These are phyloP conservation scores for Saccharomyces hybrid DNA, from an alignment of 1,139 yeast genomes.

Conservation along the genomic window DNA sequence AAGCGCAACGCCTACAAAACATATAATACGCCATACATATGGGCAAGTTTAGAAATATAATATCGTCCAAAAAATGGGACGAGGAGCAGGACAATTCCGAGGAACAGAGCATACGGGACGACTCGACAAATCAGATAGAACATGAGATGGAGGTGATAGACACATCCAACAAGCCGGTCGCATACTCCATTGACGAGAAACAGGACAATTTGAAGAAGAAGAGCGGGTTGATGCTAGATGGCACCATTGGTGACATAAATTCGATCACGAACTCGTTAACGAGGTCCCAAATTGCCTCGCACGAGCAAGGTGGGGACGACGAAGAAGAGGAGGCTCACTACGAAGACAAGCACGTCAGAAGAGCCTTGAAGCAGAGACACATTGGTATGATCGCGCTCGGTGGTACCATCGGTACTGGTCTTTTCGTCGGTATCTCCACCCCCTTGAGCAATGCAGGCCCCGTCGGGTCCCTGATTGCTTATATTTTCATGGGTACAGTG, in stretches of 20 bases:
- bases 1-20: neutral
- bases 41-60: neutral
- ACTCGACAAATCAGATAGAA: neutral
- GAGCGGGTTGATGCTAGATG: neutral
- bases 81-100: neutral
- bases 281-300: conserved; percentile 2
- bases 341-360: conserved; percentile 36
- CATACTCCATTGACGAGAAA: neutral
- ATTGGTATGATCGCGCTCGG: conserved; percentile 61
- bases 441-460: conserved; percentile 55
- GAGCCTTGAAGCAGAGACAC: conserved; percentile 52
- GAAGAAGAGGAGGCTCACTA: conserved; percentile 29
- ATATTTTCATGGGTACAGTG: conserved; percentile 56
- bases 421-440: conserved; percentile 50
- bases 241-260: conserved; percentile 2
- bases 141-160: conserved; percentile 1
- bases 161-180: neutral
- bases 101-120: neutral
- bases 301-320: conserved; percentile 11
- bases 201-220: neutral
- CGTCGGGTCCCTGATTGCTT: conserved; percentile 55
- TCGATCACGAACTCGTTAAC: conserved; percentile 10
- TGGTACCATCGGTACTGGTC: conserved; percentile 67
- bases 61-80: neutral
- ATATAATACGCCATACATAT: neutral